Base-by-base conservation (phyloP, 148 eudicot species). In the Rhododendron mucronatum region DNA sequence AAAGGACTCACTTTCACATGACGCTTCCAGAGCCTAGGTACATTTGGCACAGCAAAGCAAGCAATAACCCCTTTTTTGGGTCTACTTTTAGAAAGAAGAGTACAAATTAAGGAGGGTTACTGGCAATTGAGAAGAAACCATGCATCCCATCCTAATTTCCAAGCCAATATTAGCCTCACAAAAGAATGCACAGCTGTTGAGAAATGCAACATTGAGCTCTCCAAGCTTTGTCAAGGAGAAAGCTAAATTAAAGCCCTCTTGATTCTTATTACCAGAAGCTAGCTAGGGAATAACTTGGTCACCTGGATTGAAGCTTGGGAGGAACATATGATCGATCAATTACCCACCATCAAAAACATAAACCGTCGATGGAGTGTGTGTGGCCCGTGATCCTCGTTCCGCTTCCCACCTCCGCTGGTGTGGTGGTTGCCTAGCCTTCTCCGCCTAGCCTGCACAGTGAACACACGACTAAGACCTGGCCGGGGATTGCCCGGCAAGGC, bases 21-120 rank as follows among this genome's bases (percentile, higher is more conserved):
- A 9, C 8, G 33, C 28, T 28, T 69, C 0, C 44, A 4, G 73
- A 18, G 71, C 18, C 59, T 55, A 16, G 87, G 9, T 90, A 90
- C 82, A 83, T 88, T 35, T 90, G 88, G 88, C 91, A 90, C 89
- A 88, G 91, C 88, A 90, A 90, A 74, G 91, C 91, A 7, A 90
- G 90, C 88, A 90, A n/a, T n/a, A n/a, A 90, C 84, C 88, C 88
- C 0, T 90, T 90, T 84, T 50, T 47, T 47, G 10, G 9, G 91
- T 86, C 14, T 86, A 90, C 73, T 69, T 90, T 50, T 50, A 50
- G 86, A 90, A 84, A 87, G 88, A 90, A 57, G 91, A 90, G 69
- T 89, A 81, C 90, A 89, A 89, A 65, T 33, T 1, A 33, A 1
- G 35, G 90, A 88, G 50, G 75, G 86, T 6, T 89, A 86, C 87